Conservation (phyloP, 352 stramenopile genomes). For the Globisporangium heterothallicum region DNA sequence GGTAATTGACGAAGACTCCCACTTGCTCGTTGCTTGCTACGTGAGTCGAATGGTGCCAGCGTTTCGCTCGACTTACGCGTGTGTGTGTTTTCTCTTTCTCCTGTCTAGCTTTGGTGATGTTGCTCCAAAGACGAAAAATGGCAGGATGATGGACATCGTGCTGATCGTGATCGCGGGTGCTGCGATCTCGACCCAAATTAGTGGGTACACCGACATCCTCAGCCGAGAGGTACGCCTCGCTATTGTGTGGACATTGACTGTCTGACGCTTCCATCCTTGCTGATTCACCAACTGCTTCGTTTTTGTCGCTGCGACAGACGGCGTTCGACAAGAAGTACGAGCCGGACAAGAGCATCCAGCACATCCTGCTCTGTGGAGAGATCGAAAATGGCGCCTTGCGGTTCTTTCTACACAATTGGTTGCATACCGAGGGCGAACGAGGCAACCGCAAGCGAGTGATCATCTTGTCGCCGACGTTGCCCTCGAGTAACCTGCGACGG, state of each 20-base stretch:
- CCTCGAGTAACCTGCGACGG: conserved; percentile 46
- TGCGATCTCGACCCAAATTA: conserved; percentile 66
- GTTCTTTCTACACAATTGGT: conserved; percentile 80
- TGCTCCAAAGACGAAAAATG: conserved; percentile 49
- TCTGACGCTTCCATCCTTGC: conserved; percentile 1
- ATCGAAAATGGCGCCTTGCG: conserved; percentile 60
- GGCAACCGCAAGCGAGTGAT: conserved; percentile 57
- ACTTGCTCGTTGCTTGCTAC: not conserved
- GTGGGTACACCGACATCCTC: conserved; percentile 60
- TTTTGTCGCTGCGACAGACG: conserved; percentile 47
- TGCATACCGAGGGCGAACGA: conserved; percentile 59
- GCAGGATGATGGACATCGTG: conserved; percentile 62
- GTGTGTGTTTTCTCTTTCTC: not conserved
- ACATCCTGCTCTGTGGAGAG: conserved; percentile 77
- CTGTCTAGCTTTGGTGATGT: conserved; percentile 69
- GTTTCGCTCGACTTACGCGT: not conserved
- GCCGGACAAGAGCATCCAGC: conserved; percentile 53
- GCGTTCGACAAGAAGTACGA: conserved; percentile 77
- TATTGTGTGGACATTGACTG: not conserved
- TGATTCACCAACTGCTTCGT: not conserved
- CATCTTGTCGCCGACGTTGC: conserved; percentile 57
- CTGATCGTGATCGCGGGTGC: conserved; percentile 68
- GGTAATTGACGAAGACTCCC: conserved; percentile 24
- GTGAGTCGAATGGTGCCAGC: too few relatives aligned
- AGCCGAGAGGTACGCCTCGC: conserved; percentile 48